Evolutionary conservation across 768 basidiomycete genomes (phyloP).

Genomic region (Tephrocybe rancida): DNA sequence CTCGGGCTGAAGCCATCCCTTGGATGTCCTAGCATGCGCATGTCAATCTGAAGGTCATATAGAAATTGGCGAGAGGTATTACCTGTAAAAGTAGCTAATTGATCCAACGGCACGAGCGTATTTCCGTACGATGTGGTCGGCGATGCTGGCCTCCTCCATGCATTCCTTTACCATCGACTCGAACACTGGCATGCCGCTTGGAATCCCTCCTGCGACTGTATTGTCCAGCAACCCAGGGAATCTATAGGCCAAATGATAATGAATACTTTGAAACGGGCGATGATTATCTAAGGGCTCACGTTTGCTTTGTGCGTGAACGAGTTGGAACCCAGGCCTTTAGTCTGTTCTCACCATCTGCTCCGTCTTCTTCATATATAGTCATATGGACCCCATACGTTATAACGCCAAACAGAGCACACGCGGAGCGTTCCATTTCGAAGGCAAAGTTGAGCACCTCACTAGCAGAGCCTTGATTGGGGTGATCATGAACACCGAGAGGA

Average conservation of each 20-base stretch:
- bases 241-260: background rate
- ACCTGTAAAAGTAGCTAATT: conserved; percentile 84
- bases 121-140: conserved; percentile 60
- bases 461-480: conserved; percentile 36
- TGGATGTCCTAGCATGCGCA: conserved; percentile 43
- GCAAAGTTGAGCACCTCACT: conserved; percentile 58
- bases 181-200: conserved; percentile 71
- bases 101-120: conserved; percentile 66
- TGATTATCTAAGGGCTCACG: conserved; percentile 48
- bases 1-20: conserved; percentile 87
- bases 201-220: conserved; percentile 89
- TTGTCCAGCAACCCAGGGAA: conserved; percentile 85
- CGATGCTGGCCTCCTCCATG: conserved; percentile 89
- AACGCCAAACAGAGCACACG: conserved; percentile 86
- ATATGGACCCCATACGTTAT: conserved; percentile 94
- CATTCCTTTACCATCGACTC: conserved; percentile 89
- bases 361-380: conserved; percentile 62
- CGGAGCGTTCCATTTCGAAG: conserved; percentile 89
- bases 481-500: conserved; percentile 63
- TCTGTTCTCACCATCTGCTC: conserved; percentile 34
- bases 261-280: background rate
- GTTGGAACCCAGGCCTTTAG: conserved; percentile 87
- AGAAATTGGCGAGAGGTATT: background rate
- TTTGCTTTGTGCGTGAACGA: conserved; percentile 84
- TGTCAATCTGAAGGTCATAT: conserved; percentile 1